Evolutionary conservation across 1,139 yeast genomes (phyloP).

Genomic region (Saccharomyces pastorianus): DNA sequence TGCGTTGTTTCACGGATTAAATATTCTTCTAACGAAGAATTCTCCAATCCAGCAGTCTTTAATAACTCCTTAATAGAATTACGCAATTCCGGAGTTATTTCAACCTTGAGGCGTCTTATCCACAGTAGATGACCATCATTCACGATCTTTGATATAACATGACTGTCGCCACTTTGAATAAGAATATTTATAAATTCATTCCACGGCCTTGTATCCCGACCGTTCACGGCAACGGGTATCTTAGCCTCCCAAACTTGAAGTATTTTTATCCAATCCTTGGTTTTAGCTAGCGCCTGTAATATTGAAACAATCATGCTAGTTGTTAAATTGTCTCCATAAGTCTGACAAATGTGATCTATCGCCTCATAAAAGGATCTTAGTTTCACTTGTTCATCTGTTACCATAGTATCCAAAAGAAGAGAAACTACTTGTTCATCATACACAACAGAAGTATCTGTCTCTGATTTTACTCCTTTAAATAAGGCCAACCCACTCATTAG

Average conservation of each 20-base stretch:
- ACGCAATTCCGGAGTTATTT: slow-evolving; percentile 13
- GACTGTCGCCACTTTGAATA: slow-evolving; percentile 12
- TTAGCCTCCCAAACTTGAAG: slow-evolving; percentile 21
- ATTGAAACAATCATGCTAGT: slow-evolving; percentile 10
- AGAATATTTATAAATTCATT: slow-evolving; percentile 14
- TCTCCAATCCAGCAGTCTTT: background rate
- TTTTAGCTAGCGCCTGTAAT: slow-evolving; percentile 15
- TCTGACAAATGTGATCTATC: slow-evolving; percentile 13
- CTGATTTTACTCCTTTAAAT: slow-evolving; percentile 7
- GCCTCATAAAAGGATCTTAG: slow-evolving; percentile 17
- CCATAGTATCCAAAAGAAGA: slow-evolving; percentile 15
- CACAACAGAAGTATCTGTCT: slow-evolving; percentile 11
- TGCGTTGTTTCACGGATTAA: background rate
- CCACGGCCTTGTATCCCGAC: slow-evolving; percentile 25
- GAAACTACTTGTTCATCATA: slow-evolving; percentile 16
- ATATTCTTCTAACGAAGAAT: background rate
- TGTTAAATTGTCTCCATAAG: slow-evolving; percentile 8
- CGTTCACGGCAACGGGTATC: slow-evolving; percentile 7
- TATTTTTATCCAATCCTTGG: slow-evolving; percentile 17
- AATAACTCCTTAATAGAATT: background rate
- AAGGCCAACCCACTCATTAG: slow-evolving; percentile 14
- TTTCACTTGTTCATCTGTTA: slow-evolving; percentile 8
- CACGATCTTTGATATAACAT: slow-evolving; percentile 13
- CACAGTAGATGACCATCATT: slow-evolving; percentile 24
- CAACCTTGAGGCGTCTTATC: slow-evolving; percentile 20